Conservation (phyloP, 495 filamentous ascomycete species). For the Aspergillus ellipticus region DNA sequence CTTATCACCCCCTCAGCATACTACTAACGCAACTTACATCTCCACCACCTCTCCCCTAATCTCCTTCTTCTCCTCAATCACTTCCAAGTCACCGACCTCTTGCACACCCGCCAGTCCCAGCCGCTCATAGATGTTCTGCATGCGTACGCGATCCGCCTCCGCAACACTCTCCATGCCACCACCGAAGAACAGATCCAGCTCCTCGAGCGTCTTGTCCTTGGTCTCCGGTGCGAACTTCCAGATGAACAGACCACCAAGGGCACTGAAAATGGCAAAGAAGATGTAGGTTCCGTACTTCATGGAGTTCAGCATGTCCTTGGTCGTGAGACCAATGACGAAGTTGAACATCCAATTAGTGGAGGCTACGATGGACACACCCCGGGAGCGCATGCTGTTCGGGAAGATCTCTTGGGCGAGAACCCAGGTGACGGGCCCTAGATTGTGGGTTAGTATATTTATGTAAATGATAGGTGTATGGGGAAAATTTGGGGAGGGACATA, state of each 20-base stretch:
- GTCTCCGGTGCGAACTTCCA: conserved; percentile 54
- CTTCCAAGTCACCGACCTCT: conserved; percentile 27
- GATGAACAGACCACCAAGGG: conserved; percentile 44
- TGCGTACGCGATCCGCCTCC: conserved; percentile 22
- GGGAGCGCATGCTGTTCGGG: conserved; percentile 36
- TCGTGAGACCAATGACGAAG: conserved; percentile 42
- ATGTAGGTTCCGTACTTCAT: conserved; percentile 44
- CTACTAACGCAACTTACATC: background rate
- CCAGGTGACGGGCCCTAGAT: conserved; percentile 33
- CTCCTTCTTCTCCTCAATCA: conserved; percentile 18
- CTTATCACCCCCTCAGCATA: too few relatives aligned
- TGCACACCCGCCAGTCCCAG: conserved; percentile 23
- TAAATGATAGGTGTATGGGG: background rate
- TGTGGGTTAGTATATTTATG: background rate
- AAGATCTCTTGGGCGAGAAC: conserved; percentile 42
- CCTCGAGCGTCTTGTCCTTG: conserved; percentile 54
- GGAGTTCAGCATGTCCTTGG: conserved; percentile 33
- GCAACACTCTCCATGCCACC: conserved; percentile 24
- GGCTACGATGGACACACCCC: conserved; percentile 34
- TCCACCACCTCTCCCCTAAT: conserved; percentile 5
- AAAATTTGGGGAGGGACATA: conserved; percentile 3
- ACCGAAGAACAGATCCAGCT: conserved; percentile 49
- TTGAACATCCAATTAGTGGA: conserved; percentile 47
- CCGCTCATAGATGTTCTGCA: conserved; percentile 29
- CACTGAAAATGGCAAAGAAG: conserved; percentile 46